Base-by-base conservation (phyloP, 768 basidiomycete species). In the Brasilioporus rufonigricans region DNA sequence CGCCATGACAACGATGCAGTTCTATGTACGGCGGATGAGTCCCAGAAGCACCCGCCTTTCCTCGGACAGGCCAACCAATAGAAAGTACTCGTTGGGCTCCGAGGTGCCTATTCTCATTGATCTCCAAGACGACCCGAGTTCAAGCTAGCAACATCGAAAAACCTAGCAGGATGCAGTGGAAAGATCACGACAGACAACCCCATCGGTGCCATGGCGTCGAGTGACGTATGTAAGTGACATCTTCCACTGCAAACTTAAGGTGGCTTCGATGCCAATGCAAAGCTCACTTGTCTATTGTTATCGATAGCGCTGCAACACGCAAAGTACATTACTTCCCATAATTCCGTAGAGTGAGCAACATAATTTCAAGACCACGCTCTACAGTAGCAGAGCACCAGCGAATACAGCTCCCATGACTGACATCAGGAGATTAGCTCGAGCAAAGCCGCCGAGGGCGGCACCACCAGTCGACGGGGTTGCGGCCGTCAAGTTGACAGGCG, bases 401-500 rank as follows among this genome's bases (percentile, higher is more conserved):
- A 63, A 56, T 14, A 53, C 53, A 23, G 48, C 55, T 55, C 53
- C 44, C 35, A 51, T 44, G 14, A 36, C 55, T 0, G 54, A 52
- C 12, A 40, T 12, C 39, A 40, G 21, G 7, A 36, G 16, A 36
- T 36, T 14, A 36, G 35, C 35, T 16, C 16, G 35, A 36, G 35
- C 35, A 14, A 18, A 36, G 35, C 35, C 16, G 16, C 35, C 16
- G 14, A 33, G 32, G 35, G 35, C 35, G 6, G 13, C 35, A 16
- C 35, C 35, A 36, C 13, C 16, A 3, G 33, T 14, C 14, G 35
- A 14, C 13, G 35, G 16, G 4, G 35, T 36, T 14, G 27, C n/a
- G 29, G 44, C 44, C n/a, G 29, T 44, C 50, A 79, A 65, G 63
- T 78, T 74, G 31, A 76, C 76, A 12, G 77, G 74, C 11, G 68